phyloP scores from a whole-genome alignment of 2,329 filamentous ascomycete species.

The Knufia fluminis region DNA sequence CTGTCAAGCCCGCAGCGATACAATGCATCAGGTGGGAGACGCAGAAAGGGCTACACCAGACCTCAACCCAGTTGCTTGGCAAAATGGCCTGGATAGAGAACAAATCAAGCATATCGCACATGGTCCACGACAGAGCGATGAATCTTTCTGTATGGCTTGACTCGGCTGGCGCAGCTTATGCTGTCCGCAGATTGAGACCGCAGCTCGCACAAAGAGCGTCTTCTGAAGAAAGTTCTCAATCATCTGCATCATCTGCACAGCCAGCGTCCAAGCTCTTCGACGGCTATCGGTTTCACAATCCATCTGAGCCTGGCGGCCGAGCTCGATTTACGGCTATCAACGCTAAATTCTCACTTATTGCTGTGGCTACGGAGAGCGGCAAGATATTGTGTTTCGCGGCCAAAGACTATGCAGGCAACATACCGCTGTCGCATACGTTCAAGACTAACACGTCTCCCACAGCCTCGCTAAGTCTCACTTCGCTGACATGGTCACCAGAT shows the following conservation, averaged over 20 bases:
- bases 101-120: constrained; percentile 65
- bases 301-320: constrained; percentile 48
- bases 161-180: constrained; percentile 76
- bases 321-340: constrained; percentile 78
- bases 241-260: constrained; percentile 17
- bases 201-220: constrained; percentile 27
- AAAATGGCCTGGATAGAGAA: constrained; percentile 79
- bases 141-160: constrained; percentile 90
- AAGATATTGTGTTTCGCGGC: constrained; percentile 83
- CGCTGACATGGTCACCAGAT: constrained; percentile 80
- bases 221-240: constrained; percentile 34
- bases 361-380: constrained; percentile 72
- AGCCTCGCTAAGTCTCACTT: constrained; percentile 62
- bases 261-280: constrained; percentile 62
- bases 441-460: constrained; percentile 57
- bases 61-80: constrained; percentile 78
- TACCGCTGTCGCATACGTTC: constrained; percentile 75
- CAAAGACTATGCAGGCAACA: constrained; percentile 86
- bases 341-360: constrained; percentile 86
- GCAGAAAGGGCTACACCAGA: constrained; percentile 71
- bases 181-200: constrained; percentile 62
- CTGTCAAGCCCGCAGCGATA: constrained; percentile 81
- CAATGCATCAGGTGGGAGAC: constrained; percentile 95
- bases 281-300: constrained; percentile 81
- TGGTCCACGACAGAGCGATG: constrained; percentile 94